A percentile compares a stretch with the other conserved stretches of the same genome.
phyloP scores from a whole-genome alignment of 2,329 filamentous ascomycete genomes.

The Exophiala oligosperma region DNA sequence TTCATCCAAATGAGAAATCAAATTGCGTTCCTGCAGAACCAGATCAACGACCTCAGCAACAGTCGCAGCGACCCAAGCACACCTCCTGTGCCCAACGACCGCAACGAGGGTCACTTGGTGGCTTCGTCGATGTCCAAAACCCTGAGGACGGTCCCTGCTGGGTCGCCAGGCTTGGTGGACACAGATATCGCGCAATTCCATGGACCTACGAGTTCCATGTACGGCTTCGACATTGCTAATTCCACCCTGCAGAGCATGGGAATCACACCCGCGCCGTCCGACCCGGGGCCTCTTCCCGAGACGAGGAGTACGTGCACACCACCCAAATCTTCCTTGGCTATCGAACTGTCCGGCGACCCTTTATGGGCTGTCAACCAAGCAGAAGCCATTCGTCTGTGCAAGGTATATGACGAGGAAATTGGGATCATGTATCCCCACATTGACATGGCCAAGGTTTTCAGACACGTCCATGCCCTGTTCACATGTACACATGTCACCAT shows the following conservation, averaged over 20 bases:
- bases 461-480: conserved; percentile 68
- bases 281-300: neutral
- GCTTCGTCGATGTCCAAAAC: conserved; percentile 25
- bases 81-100: conserved; percentile 36
- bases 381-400: conserved; percentile 76
- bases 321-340: conserved; percentile 21
- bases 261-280: neutral
- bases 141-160: neutral
- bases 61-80: conserved; percentile 67
- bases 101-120: conserved; percentile 30
- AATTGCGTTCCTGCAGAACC: conserved; percentile 74
- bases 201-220: neutral
- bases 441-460: conserved; percentile 69
- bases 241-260: neutral
- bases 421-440: conserved; percentile 90
- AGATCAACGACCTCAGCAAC: conserved; percentile 75
- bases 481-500: conserved; percentile 66
- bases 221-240: neutral
- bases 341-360: conserved; percentile 63
- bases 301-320: conserved; percentile 15
- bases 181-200: neutral
- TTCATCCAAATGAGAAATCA: conserved; percentile 79
- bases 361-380: conserved; percentile 76
- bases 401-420: conserved; percentile 84
- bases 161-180: neutral